Conservation (phyloP, 2,329 filamentous ascomycete species). For the Aspergillus transmontanensis region DNA sequence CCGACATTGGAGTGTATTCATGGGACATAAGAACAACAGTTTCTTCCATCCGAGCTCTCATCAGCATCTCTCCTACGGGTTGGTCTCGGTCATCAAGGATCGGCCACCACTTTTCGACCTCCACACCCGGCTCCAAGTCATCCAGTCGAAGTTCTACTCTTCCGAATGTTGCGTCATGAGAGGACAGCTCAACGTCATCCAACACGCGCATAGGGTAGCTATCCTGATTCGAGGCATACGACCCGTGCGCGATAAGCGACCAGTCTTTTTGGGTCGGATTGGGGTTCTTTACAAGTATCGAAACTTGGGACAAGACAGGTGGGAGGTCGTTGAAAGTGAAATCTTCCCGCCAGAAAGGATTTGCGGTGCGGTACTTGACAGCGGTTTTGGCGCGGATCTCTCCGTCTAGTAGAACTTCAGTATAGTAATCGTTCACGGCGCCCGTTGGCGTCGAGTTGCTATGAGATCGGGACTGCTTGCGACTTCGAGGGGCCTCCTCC, state of each 20-base stretch:
- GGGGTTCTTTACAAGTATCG: slow-evolving; percentile 49
- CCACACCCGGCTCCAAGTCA: slow-evolving; percentile 73
- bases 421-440: slow-evolving; percentile 48
- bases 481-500: slow-evolving; percentile 34
- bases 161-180: slow-evolving; percentile 50
- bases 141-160: slow-evolving; percentile 80
- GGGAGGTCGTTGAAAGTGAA: slow-evolving; percentile 51
- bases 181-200: slow-evolving; percentile 50
- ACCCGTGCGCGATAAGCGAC: slow-evolving; percentile 50
- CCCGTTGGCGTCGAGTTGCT: slow-evolving; percentile 29
- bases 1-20: slow-evolving; percentile 81
- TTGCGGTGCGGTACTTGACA: slow-evolving; percentile 48
- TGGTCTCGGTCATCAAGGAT: slow-evolving; percentile 76
- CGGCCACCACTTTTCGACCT: slow-evolving; percentile 86
- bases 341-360: slow-evolving; percentile 54
- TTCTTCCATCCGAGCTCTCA: slow-evolving; percentile 83
- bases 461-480: slow-evolving; percentile 36
- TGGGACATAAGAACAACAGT: slow-evolving; percentile 82
- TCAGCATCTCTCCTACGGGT: slow-evolving; percentile 77
- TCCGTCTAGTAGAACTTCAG: slow-evolving; percentile 52
- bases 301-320: slow-evolving; percentile 49
- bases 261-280: slow-evolving; percentile 53
- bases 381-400: slow-evolving; percentile 52
- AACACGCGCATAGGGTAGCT: slow-evolving; percentile 43
- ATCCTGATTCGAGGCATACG: slow-evolving; percentile 46